These are phyloP conservation scores for Ophiostoma sp. DNA, from an alignment of 2,329 filamentous ascomycete genomes.

Conservation along the genomic window DNA sequence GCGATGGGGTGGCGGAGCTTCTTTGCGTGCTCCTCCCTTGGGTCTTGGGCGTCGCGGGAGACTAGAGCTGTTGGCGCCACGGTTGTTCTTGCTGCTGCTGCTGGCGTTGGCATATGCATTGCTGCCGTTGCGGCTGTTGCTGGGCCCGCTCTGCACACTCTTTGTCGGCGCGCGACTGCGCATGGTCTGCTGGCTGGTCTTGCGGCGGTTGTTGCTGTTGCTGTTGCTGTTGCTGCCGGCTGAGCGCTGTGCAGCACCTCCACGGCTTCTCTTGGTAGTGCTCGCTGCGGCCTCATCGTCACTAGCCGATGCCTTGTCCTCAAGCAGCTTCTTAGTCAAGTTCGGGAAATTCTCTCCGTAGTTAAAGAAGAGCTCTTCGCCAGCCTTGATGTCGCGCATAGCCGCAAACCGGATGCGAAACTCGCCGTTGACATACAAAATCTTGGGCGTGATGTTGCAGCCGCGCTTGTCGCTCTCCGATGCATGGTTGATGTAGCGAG, in stretches of 20 bases:
- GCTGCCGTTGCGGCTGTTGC: neutral
- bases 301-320: constrained; percentile 41
- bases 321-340: constrained; percentile 54
- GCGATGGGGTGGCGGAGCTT: constrained; percentile 27
- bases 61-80: neutral
- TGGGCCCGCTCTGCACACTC: constrained; percentile 14
- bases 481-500: constrained; percentile 81
- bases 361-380: constrained; percentile 79
- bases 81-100: constrained; percentile 2
- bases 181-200: constrained; percentile 17
- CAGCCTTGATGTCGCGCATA: constrained; percentile 63
- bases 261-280: neutral
- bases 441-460: constrained; percentile 64
- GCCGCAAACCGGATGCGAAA: constrained; percentile 76
- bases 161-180: constrained; percentile 20
- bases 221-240: neutral
- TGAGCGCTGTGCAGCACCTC: neutral
- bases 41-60: neutral
- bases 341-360: constrained; percentile 72
- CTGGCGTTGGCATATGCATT: neutral
- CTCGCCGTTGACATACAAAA: constrained; percentile 72
- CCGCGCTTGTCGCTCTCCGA: constrained; percentile 51
- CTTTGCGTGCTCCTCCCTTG: constrained; percentile 30
- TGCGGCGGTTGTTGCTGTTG: neutral
- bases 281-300: constrained; percentile 24